Evolutionary conservation across 768 basidiomycete genomes (phyloP), one percentile per base, ranked within the genome.

Genomic region (Pulveroboletus sp.): DNA sequence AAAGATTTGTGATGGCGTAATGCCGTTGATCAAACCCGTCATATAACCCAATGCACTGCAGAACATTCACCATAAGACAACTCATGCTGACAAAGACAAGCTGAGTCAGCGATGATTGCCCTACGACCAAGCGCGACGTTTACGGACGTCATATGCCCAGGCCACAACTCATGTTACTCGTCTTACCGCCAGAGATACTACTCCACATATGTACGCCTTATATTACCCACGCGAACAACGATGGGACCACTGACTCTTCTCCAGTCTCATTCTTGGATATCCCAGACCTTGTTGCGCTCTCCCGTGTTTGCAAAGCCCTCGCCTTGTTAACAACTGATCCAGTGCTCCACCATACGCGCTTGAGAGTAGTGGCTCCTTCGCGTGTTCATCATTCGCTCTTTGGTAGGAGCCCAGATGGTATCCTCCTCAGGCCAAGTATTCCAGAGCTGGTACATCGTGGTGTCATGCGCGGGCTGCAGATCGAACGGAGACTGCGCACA

Each of bases 231-330:
- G 13, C 5, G 7, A 24, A 17, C 16, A 0, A 13, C 22, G n/a
- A 9, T 22, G 9, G 31, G 16, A 38, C 45, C 19, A 12, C 19
- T 52, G 45, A 59, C 37, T 22, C 2, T 20, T 22, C 7, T 32
- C 3, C 49, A 87, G 86, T 85, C 38, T 81, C 82, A 1, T 89
- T 79, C 63, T 73, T 89, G 47, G 87, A 89, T 65, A 65, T 88
- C 6, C 86, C 87, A 1, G 87, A 89, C 61, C 76, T 88, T 39
- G 76, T 76, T 40, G 59, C 72, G 1, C 62, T 86, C 34, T 74
- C 77, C 8, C 75, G 70, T 47, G 71, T 76, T 23, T 76, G 71
- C 44, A 78, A 74, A 23, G 51, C 63, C 20, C 71, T 88, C 7
- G 73, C 74, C 8, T 61, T 59, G 7, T 70, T 87, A 44, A 76